Base-by-base conservation (phyloP, 2,329 filamentous ascomycete genomes). In the Orbilia javanica region DNA sequence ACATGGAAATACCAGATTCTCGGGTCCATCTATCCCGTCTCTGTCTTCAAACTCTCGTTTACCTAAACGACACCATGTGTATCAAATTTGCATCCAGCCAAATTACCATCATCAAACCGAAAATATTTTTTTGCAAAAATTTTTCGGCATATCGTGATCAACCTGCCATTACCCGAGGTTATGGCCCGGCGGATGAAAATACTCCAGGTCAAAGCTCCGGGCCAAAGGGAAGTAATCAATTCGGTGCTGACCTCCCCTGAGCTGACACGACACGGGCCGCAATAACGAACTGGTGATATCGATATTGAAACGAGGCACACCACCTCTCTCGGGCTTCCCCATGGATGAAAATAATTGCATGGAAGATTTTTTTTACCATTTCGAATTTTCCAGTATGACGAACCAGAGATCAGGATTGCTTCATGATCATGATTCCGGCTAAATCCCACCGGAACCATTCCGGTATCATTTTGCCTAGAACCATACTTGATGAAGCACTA, bases 381-480 rank as follows among this genome's bases (percentile, higher is more conserved):
- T 55, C 50, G 22, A 44, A 52, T 52, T 73, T 15, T 52, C n/a
- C 55, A 29, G 46, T 42, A 53, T 44, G 25, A 18, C 42, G 22
- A 69, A 53, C 44, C 22, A 36, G 31, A 18, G 29, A 55, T 46
- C 36, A 57, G 13, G 18, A 65, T 29, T 25, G 10, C 20, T 60
- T 39, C 42, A 42, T 25, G 60, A 71, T 77, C 66, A 71, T 65
- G 73, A 71, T 71, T 27, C 67, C 60, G 73, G 73, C 73, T 77
- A 77, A 77, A 77, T 71, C 67, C 66, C 66, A 71, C 60, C 73
- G 73, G 73, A 71, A 77, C 66, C 64, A 60, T 77, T 77, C 73
- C 73, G 73, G 73, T 71, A 66, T 67, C 63, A 68, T 64, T 65
- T 39, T 34, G 36, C 25, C 53, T 46, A 63, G 34, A 63, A 48